These are phyloP conservation scores for Coemansia sp. DNA, from an alignment of 192 early-diverging fungal species.

Conservation along the genomic window DNA sequence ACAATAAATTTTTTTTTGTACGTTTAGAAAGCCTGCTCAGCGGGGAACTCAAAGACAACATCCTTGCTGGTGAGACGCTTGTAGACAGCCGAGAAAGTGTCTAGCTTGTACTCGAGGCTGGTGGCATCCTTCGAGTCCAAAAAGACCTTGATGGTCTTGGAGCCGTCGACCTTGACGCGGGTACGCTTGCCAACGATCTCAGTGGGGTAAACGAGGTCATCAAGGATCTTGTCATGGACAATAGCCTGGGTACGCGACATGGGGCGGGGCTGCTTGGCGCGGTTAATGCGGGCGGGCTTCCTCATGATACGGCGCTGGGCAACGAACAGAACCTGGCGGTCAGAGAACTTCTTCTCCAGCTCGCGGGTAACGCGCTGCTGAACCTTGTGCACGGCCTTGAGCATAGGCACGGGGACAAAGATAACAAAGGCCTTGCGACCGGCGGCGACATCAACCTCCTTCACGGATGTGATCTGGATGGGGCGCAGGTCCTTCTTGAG, in stretches of 20 bases:
- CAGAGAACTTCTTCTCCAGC: slow-evolving; percentile 99
- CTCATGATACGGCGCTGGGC: slow-evolving; percentile 94
- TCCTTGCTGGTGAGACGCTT: slow-evolving; percentile 96
- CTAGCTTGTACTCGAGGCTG: slow-evolving; percentile 96
- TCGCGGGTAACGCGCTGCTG: slow-evolving; percentile 95
- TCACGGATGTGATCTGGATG: slow-evolving; percentile 91
- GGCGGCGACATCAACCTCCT: slow-evolving; percentile 95
- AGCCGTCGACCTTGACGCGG: slow-evolving; percentile 93
- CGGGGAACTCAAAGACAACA: slow-evolving; percentile 96
- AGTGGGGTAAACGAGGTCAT: slow-evolving; percentile 98
- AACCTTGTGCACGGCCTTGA: slow-evolving; percentile 96
- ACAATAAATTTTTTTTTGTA: not conserved
- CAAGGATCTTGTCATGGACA: slow-evolving; percentile 95
- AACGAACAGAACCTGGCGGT: slow-evolving; percentile 94
- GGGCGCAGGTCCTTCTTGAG: slow-evolving; percentile 95
- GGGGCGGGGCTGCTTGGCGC: slow-evolving; percentile 90
- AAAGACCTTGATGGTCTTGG: slow-evolving; percentile 93
- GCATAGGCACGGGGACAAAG: slow-evolving; percentile 93
- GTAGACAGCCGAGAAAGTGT: slow-evolving; percentile 96
- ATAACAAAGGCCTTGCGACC: slow-evolving; percentile 96
- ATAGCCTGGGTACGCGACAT: slow-evolving; percentile 93
- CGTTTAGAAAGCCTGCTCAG: slow-evolving; percentile 51
- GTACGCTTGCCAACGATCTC: slow-evolving; percentile 99
- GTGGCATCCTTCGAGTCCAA: slow-evolving; percentile 98
- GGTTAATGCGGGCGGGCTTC: slow-evolving; percentile 88